Conservation (phyloP, 1,139 yeast species). For the Zygotorulaspora mrakii region DNA sequence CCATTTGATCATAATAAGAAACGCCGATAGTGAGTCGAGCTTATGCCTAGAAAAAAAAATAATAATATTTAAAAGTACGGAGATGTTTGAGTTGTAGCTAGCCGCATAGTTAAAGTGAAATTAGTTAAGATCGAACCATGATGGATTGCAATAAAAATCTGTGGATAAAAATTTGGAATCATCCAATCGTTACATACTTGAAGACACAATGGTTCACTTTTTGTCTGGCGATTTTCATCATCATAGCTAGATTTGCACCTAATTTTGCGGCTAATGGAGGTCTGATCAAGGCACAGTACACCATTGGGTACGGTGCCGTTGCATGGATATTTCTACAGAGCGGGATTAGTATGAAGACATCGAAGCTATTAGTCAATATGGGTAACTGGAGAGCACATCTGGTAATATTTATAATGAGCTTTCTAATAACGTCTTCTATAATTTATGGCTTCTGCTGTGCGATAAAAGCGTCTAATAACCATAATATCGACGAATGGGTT, state of each 20-base stretch:
- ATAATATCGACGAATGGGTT: background rate
- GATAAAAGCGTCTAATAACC: background rate
- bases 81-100: too few relatives aligned
- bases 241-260: slow-evolving; percentile 64
- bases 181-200: too few relatives aligned
- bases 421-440: background rate
- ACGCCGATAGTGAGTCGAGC: too few relatives aligned
- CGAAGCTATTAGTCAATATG: background rate
- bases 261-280: slow-evolving; percentile 82
- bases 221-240: background rate
- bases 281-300: slow-evolving; percentile 60
- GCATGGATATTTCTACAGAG: slow-evolving; percentile 74
- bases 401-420: too few relatives aligned
- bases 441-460: background rate
- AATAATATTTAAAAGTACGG: too few relatives aligned
- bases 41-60: too few relatives aligned
- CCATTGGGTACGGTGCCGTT: slow-evolving; percentile 80
- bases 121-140: too few relatives aligned
- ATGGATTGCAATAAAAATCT: too few relatives aligned
- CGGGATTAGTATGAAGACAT: background rate
- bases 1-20: too few relatives aligned
- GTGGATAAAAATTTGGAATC: too few relatives aligned
- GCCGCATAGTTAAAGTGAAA: too few relatives aligned
- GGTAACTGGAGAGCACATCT: background rate
- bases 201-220: background rate